Evolutionary conservation across 179 eudicot genomes (phyloP).

Genomic region (Carnegiea gigantea): DNA sequence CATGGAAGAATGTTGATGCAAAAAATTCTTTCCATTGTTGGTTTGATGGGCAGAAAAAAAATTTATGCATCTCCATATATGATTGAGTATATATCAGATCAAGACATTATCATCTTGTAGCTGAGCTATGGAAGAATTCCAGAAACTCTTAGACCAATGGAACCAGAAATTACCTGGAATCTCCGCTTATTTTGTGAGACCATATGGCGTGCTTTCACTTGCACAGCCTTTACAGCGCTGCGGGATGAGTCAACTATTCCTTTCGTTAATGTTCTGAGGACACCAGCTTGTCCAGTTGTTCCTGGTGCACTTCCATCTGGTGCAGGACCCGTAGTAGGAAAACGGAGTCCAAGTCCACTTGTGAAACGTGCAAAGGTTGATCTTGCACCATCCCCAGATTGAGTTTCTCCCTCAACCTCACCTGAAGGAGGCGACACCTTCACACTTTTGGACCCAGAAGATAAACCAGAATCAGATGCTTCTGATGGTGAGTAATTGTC

Average conservation of each 20-base stretch:
- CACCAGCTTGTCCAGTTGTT: conserved; percentile 47
- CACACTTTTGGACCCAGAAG: conserved; percentile 47
- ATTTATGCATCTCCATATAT: background rate
- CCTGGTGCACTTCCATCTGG: conserved; percentile 40
- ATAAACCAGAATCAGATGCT: conserved; percentile 44
- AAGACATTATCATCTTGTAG: background rate
- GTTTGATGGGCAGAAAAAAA: background rate
- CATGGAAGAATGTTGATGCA: background rate
- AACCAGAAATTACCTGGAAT: conserved; percentile 67
- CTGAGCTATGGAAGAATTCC: conserved; percentile 6
- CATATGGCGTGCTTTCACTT: conserved; percentile 85
- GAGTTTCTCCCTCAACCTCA: conserved; percentile 40
- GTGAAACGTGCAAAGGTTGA: conserved; percentile 66
- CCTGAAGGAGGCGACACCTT: conserved; percentile 41
- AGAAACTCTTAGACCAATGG: conserved; percentile 3
- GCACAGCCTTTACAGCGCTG: conserved; percentile 88
- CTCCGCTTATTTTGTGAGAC: conserved; percentile 97
- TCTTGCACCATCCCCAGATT: conserved; percentile 40
- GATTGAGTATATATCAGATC: background rate
- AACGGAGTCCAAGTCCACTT: conserved; percentile 57
- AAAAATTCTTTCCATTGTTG: background rate
- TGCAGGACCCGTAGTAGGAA: conserved; percentile 46
- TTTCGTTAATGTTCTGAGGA: conserved; percentile 67
- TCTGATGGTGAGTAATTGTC: conserved; percentile 32
- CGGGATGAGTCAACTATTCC: conserved; percentile 86